Evolutionary conservation across 139 green algal species (phyloP).

Genomic region (Chlamydomonas sp.): DNA sequence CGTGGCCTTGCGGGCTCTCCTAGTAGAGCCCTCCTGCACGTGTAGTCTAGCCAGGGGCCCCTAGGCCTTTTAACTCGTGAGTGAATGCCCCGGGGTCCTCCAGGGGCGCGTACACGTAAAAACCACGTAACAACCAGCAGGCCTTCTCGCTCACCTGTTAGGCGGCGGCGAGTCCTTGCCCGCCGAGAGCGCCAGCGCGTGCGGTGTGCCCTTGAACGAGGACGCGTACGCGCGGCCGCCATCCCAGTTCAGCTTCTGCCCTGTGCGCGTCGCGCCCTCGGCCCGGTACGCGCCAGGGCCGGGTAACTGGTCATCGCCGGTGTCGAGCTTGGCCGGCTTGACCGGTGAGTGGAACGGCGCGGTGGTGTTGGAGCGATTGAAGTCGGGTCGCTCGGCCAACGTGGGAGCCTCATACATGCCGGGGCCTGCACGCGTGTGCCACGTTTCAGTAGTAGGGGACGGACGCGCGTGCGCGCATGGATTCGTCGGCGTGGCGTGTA

Average conservation of each 20-base stretch:
- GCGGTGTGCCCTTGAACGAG: constrained; percentile 6
- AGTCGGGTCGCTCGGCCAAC: not conserved
- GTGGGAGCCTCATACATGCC: not conserved
- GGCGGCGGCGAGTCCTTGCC: not conserved
- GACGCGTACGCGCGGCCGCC: not conserved
- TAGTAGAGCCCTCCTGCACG: too few relatives aligned
- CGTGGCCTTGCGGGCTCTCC: too few relatives aligned
- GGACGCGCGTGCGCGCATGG: too few relatives aligned
- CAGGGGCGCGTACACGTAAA: too few relatives aligned
- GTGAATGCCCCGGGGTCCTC: too few relatives aligned
- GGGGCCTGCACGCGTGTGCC: constrained; percentile 8
- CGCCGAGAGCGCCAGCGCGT: not conserved
- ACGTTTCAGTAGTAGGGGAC: too few relatives aligned
- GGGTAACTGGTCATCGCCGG: not conserved
- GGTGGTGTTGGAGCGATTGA: not conserved
- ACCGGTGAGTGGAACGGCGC: constrained; percentile 6
- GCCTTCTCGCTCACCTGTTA: constrained; percentile 6
- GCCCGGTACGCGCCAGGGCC: not conserved
- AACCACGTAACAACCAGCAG: too few relatives aligned
- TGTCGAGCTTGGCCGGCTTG: not conserved
- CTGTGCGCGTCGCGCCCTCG: constrained; percentile 5
- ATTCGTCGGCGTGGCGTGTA: too few relatives aligned
- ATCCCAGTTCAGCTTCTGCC: not conserved
- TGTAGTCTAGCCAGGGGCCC: too few relatives aligned
- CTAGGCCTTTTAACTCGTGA: too few relatives aligned